Base-by-base conservation (phyloP, 2,329 filamentous ascomycete species). In the Xylariaceae sp. region DNA sequence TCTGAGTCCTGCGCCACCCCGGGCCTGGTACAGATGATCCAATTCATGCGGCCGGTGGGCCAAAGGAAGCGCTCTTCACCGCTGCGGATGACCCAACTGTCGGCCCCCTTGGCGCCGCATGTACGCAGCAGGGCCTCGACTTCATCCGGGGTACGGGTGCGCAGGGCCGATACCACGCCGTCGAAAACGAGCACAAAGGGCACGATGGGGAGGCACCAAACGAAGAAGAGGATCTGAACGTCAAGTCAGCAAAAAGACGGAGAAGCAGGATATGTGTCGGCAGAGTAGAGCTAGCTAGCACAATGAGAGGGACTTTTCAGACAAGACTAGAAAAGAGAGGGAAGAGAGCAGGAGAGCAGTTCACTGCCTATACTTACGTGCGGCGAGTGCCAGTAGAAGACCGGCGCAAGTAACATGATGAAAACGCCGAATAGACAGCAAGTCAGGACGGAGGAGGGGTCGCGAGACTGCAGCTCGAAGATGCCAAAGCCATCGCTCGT, bases 391-490 rank as follows among this genome's bases (percentile, higher is more conserved):
- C 29, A 31, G 18, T 31, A 31, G 29, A 31, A 19, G 22, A 33
- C 5, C 13, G 24, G 31, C 11, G 19, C 31, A 24, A 33, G 11
- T 8, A 28, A 15, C 13, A 33, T 18, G 22, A 26, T 11, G 18
- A 31, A 31, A 12, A 22, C 7, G 19, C 72, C 71, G 37, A 80
- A 64, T 9, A 71, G 45, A 22, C 70, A 57, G 27, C 72, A 63
- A 3, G 70, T 67, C 15, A 80, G 39, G 25, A 80, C 55, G 21
- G 75, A 71, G 2, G 64, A 55, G 2, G 77, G 43, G 12, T 65
- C 66, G 19, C 82, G 73, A 44, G 80, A 77, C 55, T 86, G 81
- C n/a, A 87, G 67, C 58, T 87, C 82, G 41, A 87, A 77, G 39
- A 88, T 83, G 7, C 66, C 79, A 46, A 86, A 80, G 0, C 74